Base-by-base conservation (phyloP, 2,329 filamentous ascomycete genomes). In the Sclerotinia sclerotiorum region DNA sequence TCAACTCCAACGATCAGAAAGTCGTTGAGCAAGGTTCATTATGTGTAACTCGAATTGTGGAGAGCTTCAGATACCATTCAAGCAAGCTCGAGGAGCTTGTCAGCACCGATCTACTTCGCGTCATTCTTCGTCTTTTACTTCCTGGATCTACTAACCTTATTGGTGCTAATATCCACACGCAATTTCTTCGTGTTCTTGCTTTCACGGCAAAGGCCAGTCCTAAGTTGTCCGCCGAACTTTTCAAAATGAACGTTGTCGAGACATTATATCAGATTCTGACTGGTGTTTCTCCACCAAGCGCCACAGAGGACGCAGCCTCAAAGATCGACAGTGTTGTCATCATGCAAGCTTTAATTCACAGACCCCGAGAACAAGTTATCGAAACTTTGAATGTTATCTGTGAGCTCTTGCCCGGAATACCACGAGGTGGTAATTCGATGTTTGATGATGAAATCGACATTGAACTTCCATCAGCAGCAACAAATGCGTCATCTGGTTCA, bases 351-450 rank as follows among this genome's bases (percentile, higher is more conserved):
- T 84, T 99, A 71, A 97, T 99, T 65, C 95, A 98, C 77, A 89
- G 94, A 52, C 95, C 95, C 8, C 89, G 94, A 68, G 96, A 99
- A 73, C 95, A 99, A 79, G 92, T 99, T 24, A 95, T 94, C 74
- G 95, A 99, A 82, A 97, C 96, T 1, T 85, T 99, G 71, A 98
- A 98, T 77, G 93, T 99, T 72, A 93, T 99, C 72, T 97, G 95
- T 81, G 95, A 99, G 80, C 83, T 99, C 42, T 84, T 99, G 48
- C 94, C 94, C 1, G 89, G 87, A 62, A 83, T 94, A 21, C 88
- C 90, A 17, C 84, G 83, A 66, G 82, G 82, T 44, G 81, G 82
- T 17, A 81, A 84, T 65, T 80, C 82, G 3, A 73, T 76, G 76
- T 70, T 77, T 63, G 79, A 80, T 44, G 84, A 84, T 48, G 79